Evolutionary conservation across 495 filamentous ascomycete genomes (phyloP).

Genomic region (Friedmanniomyces endolithicus): DNA sequence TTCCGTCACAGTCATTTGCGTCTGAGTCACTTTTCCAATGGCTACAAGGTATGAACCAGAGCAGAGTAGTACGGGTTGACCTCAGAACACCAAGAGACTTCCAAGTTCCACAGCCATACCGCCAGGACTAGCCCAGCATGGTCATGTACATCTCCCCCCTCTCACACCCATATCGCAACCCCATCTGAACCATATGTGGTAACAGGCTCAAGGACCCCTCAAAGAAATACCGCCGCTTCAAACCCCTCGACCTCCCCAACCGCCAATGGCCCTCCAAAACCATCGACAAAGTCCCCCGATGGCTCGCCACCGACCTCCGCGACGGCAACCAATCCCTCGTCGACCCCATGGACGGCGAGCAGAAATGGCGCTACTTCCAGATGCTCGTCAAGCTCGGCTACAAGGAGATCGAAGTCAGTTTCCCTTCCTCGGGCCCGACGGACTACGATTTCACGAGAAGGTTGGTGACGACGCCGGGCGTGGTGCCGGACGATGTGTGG

Average conservation of each 20-base stretch:
- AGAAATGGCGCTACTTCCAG: constrained; percentile 90
- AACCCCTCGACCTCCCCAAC: constrained; percentile 67
- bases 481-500: constrained; percentile 86
- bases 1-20: too few species aligned
- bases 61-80: too few species aligned
- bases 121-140: neutral
- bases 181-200: constrained; percentile 26
- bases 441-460: constrained; percentile 92
- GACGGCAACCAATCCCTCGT: constrained; percentile 35
- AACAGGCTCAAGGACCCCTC: constrained; percentile 89
- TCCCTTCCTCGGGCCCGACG: constrained; percentile 84
- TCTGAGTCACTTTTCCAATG: too few species aligned
- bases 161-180: neutral
- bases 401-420: constrained; percentile 96
- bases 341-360: constrained; percentile 57
- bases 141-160: neutral
- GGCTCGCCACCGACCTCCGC: constrained; percentile 33
- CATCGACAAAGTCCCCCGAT: constrained; percentile 34
- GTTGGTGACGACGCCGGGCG: constrained; percentile 74
- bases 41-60: too few species aligned
- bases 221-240: constrained; percentile 72
- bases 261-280: constrained; percentile 76
- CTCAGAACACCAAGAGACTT: too few species aligned
- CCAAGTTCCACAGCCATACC: too few species aligned
- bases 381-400: constrained; percentile 91